Percentiles rank a stretch among this genome's conserved stretches.
Conservation (phyloP, 495 filamentous ascomycete species). For the Trichoderma parareesei region DNA sequence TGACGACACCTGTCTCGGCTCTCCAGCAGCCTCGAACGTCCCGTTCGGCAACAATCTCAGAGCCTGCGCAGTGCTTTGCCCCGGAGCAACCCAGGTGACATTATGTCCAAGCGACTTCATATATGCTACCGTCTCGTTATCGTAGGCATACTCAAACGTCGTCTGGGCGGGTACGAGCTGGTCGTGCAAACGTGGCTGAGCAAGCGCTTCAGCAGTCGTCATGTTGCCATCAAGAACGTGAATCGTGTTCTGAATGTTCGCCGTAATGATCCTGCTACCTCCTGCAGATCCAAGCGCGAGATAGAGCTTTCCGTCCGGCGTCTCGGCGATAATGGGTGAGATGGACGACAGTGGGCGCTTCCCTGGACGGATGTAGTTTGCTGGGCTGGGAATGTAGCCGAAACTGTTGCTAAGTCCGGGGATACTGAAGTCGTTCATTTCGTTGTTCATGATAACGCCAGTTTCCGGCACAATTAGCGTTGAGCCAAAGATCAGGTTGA, state of each 20-base stretch:
- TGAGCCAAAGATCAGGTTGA: slow-evolving; percentile 72
- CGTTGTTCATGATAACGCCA: slow-evolving; percentile 73
- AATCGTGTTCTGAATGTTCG: slow-evolving; percentile 64
- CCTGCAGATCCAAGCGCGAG: slow-evolving; percentile 62
- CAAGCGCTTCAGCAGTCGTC: slow-evolving; percentile 47
- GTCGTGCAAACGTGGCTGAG: slow-evolving; percentile 64
- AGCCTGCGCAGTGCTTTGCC: slow-evolving; percentile 57
- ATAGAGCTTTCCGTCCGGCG: slow-evolving; percentile 27
- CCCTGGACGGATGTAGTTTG: slow-evolving; percentile 65
- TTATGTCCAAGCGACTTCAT: slow-evolving; percentile 55
- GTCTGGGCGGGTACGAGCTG: slow-evolving; percentile 63
- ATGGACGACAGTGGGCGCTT: slow-evolving; percentile 71
- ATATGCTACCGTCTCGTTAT: slow-evolving; percentile 52
- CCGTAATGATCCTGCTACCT: slow-evolving; percentile 71
- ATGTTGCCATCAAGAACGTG: slow-evolving; percentile 57
- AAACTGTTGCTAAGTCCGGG: slow-evolving; percentile 64
- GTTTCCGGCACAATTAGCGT: slow-evolving; percentile 69
- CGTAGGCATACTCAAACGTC: slow-evolving; percentile 58
- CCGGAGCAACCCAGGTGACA: slow-evolving; percentile 57
- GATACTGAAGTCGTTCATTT: slow-evolving; percentile 81
- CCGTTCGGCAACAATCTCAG: slow-evolving; percentile 49
- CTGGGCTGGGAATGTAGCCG: slow-evolving; percentile 61
- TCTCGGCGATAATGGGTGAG: slow-evolving; percentile 60
- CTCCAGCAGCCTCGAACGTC: slow-evolving; percentile 33
- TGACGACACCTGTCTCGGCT: slow-evolving; percentile 55